Evolutionary conservation across 176 grass and related monocot genomes (phyloP).

Genomic region (Thalia dealbata): DNA sequence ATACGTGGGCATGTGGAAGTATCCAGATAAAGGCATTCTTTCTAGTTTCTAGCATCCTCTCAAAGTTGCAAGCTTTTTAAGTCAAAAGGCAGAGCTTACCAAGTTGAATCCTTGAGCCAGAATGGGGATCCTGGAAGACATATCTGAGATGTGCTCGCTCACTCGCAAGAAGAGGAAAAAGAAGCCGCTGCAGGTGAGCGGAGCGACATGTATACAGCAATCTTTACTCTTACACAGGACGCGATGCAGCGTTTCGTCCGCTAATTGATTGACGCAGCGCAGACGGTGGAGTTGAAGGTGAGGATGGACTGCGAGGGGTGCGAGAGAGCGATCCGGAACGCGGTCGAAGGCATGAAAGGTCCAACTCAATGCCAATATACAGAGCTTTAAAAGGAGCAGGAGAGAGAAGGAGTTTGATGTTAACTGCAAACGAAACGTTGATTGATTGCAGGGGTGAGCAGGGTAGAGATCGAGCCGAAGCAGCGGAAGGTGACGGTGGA

Average conservation of each 20-base stretch:
- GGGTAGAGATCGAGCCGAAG: constrained; percentile 47
- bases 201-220: neutral
- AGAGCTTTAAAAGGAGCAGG: too few relatives aligned
- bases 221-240: neutral
- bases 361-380: too few relatives aligned
- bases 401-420: too few relatives aligned
- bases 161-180: constrained; percentile 14
- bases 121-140: constrained; percentile 19
- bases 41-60: neutral
- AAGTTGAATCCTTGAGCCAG: too few relatives aligned
- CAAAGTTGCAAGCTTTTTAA: too few relatives aligned
- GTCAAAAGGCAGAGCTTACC: neutral
- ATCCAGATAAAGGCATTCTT: neutral
- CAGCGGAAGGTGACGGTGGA: constrained; percentile 55
- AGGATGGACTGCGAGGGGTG: constrained; percentile 93
- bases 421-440: neutral
- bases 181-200: constrained; percentile 29
- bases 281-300: constrained; percentile 95
- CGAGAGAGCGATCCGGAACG: constrained; percentile 67
- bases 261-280: neutral
- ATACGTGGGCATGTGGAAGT: neutral
- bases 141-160: constrained; percentile 21
- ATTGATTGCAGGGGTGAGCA: constrained; percentile 26
- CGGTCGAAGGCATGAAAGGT: constrained; percentile 61
- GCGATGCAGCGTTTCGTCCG: neutral